Base-by-base conservation (phyloP, 2,329 filamentous ascomycete genomes). In the Trichophaea hybrida region DNA sequence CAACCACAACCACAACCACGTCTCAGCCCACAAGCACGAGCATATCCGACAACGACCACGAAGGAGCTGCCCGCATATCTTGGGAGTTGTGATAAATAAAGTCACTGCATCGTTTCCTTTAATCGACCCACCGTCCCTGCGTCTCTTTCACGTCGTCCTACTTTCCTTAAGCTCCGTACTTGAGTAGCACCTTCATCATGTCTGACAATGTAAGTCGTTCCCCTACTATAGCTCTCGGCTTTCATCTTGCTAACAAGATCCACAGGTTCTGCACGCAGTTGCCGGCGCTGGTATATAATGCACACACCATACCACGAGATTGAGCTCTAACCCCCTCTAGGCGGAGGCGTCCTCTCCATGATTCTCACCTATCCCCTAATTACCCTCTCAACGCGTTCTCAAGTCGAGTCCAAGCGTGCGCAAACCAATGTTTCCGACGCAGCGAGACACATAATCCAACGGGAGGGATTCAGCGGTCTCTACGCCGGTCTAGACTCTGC, bases 281-380 rank as follows among this genome's bases (percentile, higher is more conserved):
- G 60, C 64, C 52, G 64, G 64, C 59, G 64, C 64, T 46, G 64
- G 63, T 65, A 57, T 37, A 13, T 31, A 17, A 32, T 34, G 6
- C 2, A 31, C 37, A 10, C 7, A 2, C 24, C 24, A 24, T 24
- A 24, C 3, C 24, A 24, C 24, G 24, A 1, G 24, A 24, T 24
- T 24, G 32, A 10, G n/a, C 37, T 12, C 55, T 35, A 12, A 32
- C 50, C 34, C 12, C n/a, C 12, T 46, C 34, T n/a, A 55, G 93
- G 93, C 67, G 93, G 93, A 67, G 93, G 93, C 61, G 84, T 98
- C 60, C 76, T 97, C 61, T 95, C 93, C 68, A 98, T 97, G 88
- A 81, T 90, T 68, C 75, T 98, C 73, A 98, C 93, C 83, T 97
- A 97, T 73, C 93, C 93, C 46, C 83, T 98, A 69, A 94, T 98